Evolutionary conservation across 1,139 yeast genomes (phyloP), one percentile per base, ranked within the genome.

Genomic region (Yarrowia galli): DNA sequence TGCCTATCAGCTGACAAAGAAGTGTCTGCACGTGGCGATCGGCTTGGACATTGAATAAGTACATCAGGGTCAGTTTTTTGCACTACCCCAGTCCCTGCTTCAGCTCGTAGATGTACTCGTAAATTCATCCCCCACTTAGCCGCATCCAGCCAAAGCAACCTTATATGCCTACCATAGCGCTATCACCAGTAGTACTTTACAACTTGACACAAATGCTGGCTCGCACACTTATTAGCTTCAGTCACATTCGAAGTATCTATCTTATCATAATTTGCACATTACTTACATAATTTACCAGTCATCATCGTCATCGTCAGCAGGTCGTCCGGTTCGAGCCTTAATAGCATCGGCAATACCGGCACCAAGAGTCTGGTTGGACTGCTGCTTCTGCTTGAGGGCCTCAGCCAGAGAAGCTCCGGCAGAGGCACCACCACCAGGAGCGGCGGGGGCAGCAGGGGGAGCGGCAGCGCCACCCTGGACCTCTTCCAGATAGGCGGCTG

Each of bases 341-440:
- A 95, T 84, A 0, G 98, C 98, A 71, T 91, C 91, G 0, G 98
- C 98, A 70, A 93, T 82, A 8, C 96, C 95, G 8, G 92, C 95
- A 18, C 96, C 97, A 74, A 92, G 82, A 7, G 84, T 80, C 71
- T 88, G 91, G 71, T 86, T 90, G 66, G 83, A 85, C 75, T 87
- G 85, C 76, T 87, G 87, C 63, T 89, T 88, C 69, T 77, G 75
- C 77, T 82, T 84, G 73, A 90, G 78, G 0, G 96, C 96, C 67
- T 87, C 89, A 0, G 96, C 96, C 58, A 91, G 79, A 0, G 92
- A 91, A 71, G 85, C 82, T 1, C 89, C 88, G n/a, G 87, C 75
- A 40, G 77, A 75, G 38, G 75, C 77, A 15, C 77, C 79, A 18
- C 43, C 42, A 48, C 68, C 65, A 20, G 69, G 45, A 42, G 73